Evolutionary conservation across 257 asterid genomes (phyloP).

Genomic region (Perilla frutescens): DNA sequence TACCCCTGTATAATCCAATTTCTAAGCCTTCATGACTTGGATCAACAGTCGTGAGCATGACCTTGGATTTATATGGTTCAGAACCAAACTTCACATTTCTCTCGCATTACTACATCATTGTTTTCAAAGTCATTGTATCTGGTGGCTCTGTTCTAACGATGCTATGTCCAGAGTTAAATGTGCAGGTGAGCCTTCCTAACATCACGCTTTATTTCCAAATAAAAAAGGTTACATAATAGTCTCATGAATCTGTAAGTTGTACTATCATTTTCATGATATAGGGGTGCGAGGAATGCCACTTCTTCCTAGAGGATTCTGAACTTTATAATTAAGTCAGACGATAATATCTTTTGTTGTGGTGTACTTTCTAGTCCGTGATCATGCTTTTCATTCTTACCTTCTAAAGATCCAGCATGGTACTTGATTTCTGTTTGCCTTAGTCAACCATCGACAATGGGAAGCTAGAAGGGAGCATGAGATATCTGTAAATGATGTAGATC

Average conservation of each 20-base stretch:
- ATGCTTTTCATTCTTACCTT: slow-evolving; percentile 22
- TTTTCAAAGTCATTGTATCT: slow-evolving; percentile 8
- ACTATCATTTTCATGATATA: slow-evolving; percentile 8
- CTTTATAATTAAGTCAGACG: neutral
- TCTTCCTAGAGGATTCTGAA: slow-evolving; percentile 20
- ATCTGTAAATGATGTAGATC: slow-evolving; percentile 25
- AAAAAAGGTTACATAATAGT: neutral
- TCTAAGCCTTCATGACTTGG: slow-evolving; percentile 57
- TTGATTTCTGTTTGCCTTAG: neutral
- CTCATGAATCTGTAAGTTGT: neutral
- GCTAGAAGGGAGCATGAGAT: slow-evolving; percentile 28
- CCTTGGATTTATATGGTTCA: slow-evolving; percentile 21
- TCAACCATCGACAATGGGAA: slow-evolving; percentile 8
- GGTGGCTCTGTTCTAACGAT: slow-evolving; percentile 4
- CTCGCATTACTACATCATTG: neutral
- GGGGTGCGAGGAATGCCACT: slow-evolving; percentile 23
- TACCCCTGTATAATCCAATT: slow-evolving; percentile 80
- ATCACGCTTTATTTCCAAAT: slow-evolving; percentile 13
- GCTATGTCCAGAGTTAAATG: slow-evolving; percentile 13
- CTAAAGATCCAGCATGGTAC: slow-evolving; percentile 1
- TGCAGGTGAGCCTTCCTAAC: slow-evolving; percentile 37
- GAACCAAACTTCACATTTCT: slow-evolving; percentile 12
- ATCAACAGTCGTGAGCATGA: slow-evolving; percentile 29
- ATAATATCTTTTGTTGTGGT: slow-evolving; percentile 9
- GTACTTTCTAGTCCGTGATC: slow-evolving; percentile 9